Evolutionary conservation across 75 land plant species (phyloP), one percentile per base, ranked within the genome.

Genomic region (Isoetes taiwanensis): DNA sequence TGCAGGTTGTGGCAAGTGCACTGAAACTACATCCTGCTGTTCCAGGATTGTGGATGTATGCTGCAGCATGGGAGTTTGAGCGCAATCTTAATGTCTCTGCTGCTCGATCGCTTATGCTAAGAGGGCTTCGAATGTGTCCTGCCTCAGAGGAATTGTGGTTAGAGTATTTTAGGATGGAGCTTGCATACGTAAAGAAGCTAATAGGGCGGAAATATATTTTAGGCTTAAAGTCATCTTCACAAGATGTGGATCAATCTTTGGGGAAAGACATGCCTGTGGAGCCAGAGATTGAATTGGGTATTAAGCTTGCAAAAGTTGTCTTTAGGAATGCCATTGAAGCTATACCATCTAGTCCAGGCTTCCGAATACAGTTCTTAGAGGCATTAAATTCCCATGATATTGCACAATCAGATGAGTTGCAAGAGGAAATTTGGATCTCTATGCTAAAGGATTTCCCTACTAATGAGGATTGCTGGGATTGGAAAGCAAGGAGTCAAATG

Each of bases 111-210:
- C 72, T 84, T 0, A 93, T 93, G 98, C 86, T 75, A 50, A 72
- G 68, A 58, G 96, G 90, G 6, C 63, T 93, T 35, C 78, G 98
- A 41, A 59, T 59, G 28, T 93, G 98, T 60, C 96, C 86, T 2
- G 41, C 52, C 14, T 84, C 98, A 35, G 90, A 93, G 48, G 75
- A 72, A 30, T 76, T 93, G 9, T 88, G 98, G 98, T 61, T 93
- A 21, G 95, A 93, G 56, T 93, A 93, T 70, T 76, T 93, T n/a
- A 76, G 98, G 28, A 79, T 93, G 98, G 98, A 93, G 61, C 80
- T 93, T 21, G 77, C 82, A 10, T 88, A 78, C 58, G 74, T 80
- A 20, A 77, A 88, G 54, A 93, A 90, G 68, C 62, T 93, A 37
- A 88, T 76, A 55, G 80, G 80, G 4, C 65, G 95, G 23, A 38